Evolutionary conservation across 1,284 basidiomycete genomes (phyloP).

Genomic region (Ustilago crameri): DNA sequence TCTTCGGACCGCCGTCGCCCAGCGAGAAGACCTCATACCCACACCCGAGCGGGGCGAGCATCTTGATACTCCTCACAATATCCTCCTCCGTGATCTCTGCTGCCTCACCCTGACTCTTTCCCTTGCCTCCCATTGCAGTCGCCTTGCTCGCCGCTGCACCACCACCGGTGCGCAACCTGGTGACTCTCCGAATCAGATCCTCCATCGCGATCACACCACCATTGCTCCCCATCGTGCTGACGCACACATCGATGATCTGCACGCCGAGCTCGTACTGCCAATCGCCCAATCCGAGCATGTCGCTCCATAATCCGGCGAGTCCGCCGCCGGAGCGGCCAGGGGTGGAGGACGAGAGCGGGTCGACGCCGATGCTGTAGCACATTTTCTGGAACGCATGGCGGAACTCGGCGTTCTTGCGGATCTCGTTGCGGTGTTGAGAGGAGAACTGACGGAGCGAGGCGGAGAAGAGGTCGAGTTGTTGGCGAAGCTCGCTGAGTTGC

Average conservation of each 20-base stretch:
- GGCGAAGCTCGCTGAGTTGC: conserved; percentile 81
- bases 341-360: conserved; percentile 76
- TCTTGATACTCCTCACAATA: conserved; percentile 84
- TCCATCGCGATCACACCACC: conserved; percentile 90
- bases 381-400: conserved; percentile 93
- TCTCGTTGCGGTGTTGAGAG: conserved; percentile 82
- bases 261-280: conserved; percentile 96
- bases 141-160: not conserved
- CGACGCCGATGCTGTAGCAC: conserved; percentile 93
- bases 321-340: conserved; percentile 70
- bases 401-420: conserved; percentile 84
- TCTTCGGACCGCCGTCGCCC: conserved; percentile 69
- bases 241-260: conserved; percentile 95
- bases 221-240: conserved; percentile 85
- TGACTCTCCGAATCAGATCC: conserved; percentile 83
- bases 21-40: conserved; percentile 87
- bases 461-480: conserved; percentile 85
- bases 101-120: too few species aligned
- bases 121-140: not conserved
- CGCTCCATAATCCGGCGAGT: conserved; percentile 82
- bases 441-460: conserved; percentile 84
- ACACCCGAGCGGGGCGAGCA: conserved; percentile 84
- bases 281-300: conserved; percentile 84
- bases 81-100: conserved; percentile 79
- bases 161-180: conserved; percentile 75